Percentiles rank a stretch among this genome's conserved stretches.
Conservation (phyloP, 176 grass and related monocot species). For the Alloteropsis semialata region DNA sequence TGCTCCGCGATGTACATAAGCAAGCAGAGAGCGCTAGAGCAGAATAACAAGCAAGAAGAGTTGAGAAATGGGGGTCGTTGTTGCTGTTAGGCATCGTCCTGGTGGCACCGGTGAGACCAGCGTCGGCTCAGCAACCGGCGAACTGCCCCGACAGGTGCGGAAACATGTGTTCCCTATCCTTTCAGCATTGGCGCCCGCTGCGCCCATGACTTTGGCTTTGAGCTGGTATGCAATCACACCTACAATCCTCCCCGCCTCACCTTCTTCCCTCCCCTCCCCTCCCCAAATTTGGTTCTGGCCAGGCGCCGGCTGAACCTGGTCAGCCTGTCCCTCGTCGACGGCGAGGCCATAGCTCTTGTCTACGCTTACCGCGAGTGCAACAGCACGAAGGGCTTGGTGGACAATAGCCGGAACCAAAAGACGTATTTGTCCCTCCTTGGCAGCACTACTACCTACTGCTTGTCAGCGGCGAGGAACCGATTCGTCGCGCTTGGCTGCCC, state of each 20-base stretch:
- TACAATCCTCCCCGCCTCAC: constrained; percentile 27
- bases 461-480: constrained; percentile 31
- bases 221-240: constrained; percentile 24
- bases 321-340: neutral
- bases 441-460: neutral
- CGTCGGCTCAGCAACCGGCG: constrained; percentile 4
- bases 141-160: constrained; percentile 48
- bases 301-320: neutral
- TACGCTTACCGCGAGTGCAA: constrained; percentile 24
- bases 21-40: too few relatives aligned
- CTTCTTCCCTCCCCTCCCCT: neutral
- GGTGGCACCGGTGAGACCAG: neutral
- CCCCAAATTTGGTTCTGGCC: too few relatives aligned
- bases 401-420: rapidly evolving
- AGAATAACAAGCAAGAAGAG: too few relatives aligned
- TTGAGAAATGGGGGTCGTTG: too few relatives aligned
- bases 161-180: constrained; percentile 46
- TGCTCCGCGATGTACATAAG: too few relatives aligned
- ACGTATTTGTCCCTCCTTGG: neutral
- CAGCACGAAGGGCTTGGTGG: neutral
- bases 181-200: constrained; percentile 50
- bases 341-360: constrained; percentile 15
- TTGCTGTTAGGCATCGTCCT: too few relatives aligned
- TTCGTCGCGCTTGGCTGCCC: constrained; percentile 39
- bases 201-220: constrained; percentile 9